These are phyloP conservation scores for Solanum hybrid DNA, from an alignment of 305 asterid species.

Conservation along the genomic window DNA sequence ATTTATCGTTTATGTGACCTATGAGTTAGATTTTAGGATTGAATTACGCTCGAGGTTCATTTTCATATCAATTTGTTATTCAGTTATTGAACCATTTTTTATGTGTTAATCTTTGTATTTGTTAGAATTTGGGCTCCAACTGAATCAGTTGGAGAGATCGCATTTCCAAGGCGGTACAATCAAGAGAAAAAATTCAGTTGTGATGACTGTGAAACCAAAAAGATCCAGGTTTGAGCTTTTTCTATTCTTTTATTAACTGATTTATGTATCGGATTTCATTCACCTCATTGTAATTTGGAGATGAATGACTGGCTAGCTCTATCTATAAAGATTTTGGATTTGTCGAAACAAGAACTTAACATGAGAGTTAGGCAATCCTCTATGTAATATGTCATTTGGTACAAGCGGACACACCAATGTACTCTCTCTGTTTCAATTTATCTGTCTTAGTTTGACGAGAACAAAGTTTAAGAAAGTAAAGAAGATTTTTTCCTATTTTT, in stretches of 20 bases:
- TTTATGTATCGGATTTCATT: not conserved
- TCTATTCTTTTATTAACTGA: not conserved
- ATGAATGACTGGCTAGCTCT: not conserved
- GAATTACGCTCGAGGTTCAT: not conserved
- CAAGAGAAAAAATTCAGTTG: constrained; percentile 16
- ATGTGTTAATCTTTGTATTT: not conserved
- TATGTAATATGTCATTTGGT: not conserved
- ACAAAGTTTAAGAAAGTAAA: not conserved
- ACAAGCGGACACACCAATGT: not conserved
- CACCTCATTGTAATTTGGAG: not conserved
- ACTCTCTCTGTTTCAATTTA: not conserved
- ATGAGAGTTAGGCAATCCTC: not conserved
- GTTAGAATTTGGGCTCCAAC: constrained; percentile 34
- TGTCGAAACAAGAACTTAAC: not conserved
- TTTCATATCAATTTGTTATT: not conserved
- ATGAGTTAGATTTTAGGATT: not conserved
- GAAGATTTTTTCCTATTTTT: not conserved
- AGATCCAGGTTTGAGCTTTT: constrained; percentile 21
- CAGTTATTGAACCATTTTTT: not conserved
- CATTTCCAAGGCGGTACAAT: constrained; percentile 14
- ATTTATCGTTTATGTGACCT: not conserved
- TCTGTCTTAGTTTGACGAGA: not conserved
- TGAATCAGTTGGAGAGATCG: constrained; percentile 20
- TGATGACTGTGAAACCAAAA: constrained; percentile 27
- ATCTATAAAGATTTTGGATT: not conserved